Conservation (phyloP, 208 protist genomes). For the Leishmania amazonensis region DNA sequence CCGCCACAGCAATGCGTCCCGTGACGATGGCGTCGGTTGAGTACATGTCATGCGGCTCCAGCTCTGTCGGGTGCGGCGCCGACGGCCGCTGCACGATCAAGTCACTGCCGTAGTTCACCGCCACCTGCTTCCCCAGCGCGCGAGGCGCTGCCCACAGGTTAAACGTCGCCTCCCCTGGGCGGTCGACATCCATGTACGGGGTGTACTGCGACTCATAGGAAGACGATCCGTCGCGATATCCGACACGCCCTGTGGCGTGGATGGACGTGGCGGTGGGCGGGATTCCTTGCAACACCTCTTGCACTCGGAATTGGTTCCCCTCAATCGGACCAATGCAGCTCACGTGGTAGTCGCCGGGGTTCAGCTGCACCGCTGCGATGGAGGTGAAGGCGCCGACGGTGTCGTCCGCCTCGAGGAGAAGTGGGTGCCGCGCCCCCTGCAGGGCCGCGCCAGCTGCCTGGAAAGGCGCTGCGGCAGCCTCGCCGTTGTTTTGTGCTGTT, state of each 20-base stretch:
- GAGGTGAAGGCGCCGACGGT: slow-evolving; percentile 41
- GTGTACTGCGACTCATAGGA: slow-evolving; percentile 75
- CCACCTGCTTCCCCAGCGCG: slow-evolving; percentile 34
- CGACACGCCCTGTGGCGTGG: slow-evolving; percentile 24
- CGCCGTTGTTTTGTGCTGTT: neutral
- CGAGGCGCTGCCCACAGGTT: slow-evolving; percentile 78
- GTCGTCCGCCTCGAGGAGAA: slow-evolving; percentile 18
- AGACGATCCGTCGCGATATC: slow-evolving; percentile 43
- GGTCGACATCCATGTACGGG: slow-evolving; percentile 59
- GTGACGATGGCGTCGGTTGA: slow-evolving; percentile 63
- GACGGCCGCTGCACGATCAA: slow-evolving; percentile 35
- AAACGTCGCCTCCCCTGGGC: slow-evolving; percentile 56
- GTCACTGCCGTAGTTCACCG: slow-evolving; percentile 44
- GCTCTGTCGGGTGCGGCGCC: slow-evolving; percentile 23
- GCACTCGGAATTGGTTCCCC: slow-evolving; percentile 61
- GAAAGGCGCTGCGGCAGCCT: neutral
- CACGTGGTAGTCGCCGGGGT: slow-evolving; percentile 74
- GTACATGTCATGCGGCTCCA: slow-evolving; percentile 31
- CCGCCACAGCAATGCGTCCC: slow-evolving; percentile 62
- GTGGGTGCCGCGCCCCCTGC: slow-evolving; percentile 7
- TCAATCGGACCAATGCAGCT: slow-evolving; percentile 74
- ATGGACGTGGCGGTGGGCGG: slow-evolving; percentile 51
- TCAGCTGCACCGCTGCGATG: slow-evolving; percentile 47
- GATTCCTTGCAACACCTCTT: slow-evolving; percentile 63
- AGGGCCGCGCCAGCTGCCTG: neutral